Evolutionary conservation across 192 early-diverging fungal species (phyloP).

Genomic region (Gonapodya prolifera): DNA sequence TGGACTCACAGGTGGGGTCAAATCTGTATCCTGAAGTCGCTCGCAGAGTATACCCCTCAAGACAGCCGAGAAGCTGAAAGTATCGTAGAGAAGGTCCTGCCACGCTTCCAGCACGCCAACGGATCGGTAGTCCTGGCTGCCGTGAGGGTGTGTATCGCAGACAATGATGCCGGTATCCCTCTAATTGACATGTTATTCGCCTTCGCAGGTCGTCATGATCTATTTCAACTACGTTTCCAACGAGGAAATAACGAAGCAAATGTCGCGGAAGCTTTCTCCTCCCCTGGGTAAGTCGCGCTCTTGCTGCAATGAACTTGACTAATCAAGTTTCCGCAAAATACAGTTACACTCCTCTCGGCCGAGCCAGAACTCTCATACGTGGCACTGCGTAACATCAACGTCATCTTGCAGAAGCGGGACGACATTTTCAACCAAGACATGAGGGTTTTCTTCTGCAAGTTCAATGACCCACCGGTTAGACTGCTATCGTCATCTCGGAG

Average conservation of each 20-base stretch:
- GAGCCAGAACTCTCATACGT: conserved; percentile 96
- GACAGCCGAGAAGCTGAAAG: conserved; percentile 72
- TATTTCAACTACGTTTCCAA: conserved; percentile 53
- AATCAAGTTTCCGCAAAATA: background rate
- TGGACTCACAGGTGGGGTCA: conserved; percentile 72
- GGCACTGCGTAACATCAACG: conserved; percentile 88
- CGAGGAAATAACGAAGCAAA: conserved; percentile 55
- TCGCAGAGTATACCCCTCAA: conserved; percentile 62
- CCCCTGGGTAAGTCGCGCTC: conserved; percentile 55
- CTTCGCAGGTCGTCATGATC: conserved; percentile 54
- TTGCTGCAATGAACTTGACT: background rate
- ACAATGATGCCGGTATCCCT: background rate
- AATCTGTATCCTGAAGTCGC: conserved; percentile 66
- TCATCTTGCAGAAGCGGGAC: conserved; percentile 81
- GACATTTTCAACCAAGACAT: conserved; percentile 84
- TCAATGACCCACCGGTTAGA: conserved; percentile 97
- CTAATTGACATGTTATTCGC: background rate
- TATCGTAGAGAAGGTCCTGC: conserved; percentile 81
- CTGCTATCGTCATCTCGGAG: too few relatives aligned
- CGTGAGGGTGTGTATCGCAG: conserved; percentile 52
- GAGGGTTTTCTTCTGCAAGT: conserved; percentile 95
- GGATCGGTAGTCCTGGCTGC: conserved; percentile 89
- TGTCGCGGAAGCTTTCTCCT: conserved; percentile 85
- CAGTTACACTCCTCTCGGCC: conserved; percentile 74
- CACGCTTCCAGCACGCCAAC: conserved; percentile 91